These are phyloP conservation scores for Citrus hindsii DNA, from an alignment of 345 rosid genomes.

Conservation along the genomic window DNA sequence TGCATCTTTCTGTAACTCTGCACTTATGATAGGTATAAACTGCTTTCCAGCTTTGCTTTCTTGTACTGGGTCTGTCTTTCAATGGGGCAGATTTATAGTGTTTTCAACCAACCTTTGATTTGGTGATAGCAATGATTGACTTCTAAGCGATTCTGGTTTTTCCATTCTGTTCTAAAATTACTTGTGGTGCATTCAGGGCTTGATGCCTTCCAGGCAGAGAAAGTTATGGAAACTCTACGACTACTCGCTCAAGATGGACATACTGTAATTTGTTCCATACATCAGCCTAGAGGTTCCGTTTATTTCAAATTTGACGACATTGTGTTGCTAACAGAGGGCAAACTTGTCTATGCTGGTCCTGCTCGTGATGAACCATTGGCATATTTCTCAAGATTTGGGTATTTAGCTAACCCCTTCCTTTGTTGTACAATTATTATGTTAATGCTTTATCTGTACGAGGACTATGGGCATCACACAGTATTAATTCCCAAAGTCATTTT, in stretches of 20 bases:
- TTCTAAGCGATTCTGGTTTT: constrained; percentile 4
- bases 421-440: background rate
- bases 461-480: background rate
- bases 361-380: constrained; percentile 73
- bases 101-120: background rate
- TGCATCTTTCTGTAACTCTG: constrained; percentile 14
- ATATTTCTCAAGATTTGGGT: constrained; percentile 90
- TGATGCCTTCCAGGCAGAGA: constrained; percentile 97
- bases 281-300: constrained; percentile 96
- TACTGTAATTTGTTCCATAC: constrained; percentile 95
- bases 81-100: background rate
- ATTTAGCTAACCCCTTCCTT: constrained; percentile 24
- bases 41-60: background rate
- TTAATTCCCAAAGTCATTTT: background rate
- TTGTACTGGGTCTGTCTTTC: constrained; percentile 11
- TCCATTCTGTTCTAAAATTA: background rate
- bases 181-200: constrained; percentile 57
- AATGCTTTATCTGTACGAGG: background rate
- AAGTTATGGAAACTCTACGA: constrained; percentile 91
- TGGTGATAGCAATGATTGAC: background rate
- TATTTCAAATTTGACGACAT: constrained; percentile 90
- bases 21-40: constrained; percentile 1
- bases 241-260: constrained; percentile 92
- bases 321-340: constrained; percentile 76
- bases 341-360: constrained; percentile 84